phyloP scores from a whole-genome alignment of 768 basidiomycete species.

The Chiua virens region DNA sequence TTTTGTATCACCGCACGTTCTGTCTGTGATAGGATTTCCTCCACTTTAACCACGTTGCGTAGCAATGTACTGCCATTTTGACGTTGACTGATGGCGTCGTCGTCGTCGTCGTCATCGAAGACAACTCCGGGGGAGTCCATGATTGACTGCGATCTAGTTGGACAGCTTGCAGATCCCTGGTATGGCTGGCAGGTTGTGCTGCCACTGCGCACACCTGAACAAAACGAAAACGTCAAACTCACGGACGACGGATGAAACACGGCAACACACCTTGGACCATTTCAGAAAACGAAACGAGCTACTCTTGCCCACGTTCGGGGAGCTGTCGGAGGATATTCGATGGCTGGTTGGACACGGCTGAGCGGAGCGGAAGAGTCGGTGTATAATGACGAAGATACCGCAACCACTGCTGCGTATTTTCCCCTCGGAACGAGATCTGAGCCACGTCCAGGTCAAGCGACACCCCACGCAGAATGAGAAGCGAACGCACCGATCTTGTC shows the following conservation, averaged over 20 bases:
- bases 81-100: constrained; percentile 46
- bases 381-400: constrained; percentile 87
- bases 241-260: not conserved
- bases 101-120: constrained; percentile 74
- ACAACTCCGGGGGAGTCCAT: constrained; percentile 98
- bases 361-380: constrained; percentile 90
- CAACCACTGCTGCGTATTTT: constrained; percentile 86
- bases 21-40: constrained; percentile 80
- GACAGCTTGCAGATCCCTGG: constrained; percentile 88
- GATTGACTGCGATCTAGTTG: constrained; percentile 88
- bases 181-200: constrained; percentile 92
- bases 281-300: constrained; percentile 91
- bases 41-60: constrained; percentile 86
- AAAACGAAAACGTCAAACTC: not conserved
- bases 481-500: constrained; percentile 85
- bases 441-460: not conserved
- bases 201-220: constrained; percentile 87
- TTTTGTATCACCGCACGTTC: constrained; percentile 69
- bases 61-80: constrained; percentile 63
- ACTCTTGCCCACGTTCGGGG: constrained; percentile 97
- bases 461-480: not conserved
- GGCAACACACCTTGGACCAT: constrained; percentile 60
- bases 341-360: constrained; percentile 72
- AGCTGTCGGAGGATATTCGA: constrained; percentile 78
- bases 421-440: constrained; percentile 88